A percentile compares a stretch with the other conserved stretches of the same genome.
Evolutionary conservation across 2,329 filamentous ascomycete genomes (phyloP).

Genomic region (Rhynchosporium secalis): DNA sequence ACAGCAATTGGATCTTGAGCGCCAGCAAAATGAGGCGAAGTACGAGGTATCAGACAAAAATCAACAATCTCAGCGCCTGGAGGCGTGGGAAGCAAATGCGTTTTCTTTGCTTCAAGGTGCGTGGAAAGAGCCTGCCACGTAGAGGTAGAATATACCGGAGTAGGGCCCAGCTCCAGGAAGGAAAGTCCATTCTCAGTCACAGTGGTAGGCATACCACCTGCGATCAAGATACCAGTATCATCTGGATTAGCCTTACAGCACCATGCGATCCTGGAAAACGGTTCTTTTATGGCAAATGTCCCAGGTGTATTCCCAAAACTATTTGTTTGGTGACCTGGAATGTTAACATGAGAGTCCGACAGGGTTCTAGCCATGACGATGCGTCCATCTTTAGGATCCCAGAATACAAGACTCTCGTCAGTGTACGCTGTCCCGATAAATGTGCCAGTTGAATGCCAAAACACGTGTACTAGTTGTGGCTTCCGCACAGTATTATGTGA

Average conservation of each 20-base stretch:
- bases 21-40: conserved; percentile 81
- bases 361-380: conserved; percentile 82
- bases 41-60: conserved; percentile 79
- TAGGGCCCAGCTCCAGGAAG: conserved; percentile 85
- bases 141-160: conserved; percentile 88
- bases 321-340: conserved; percentile 51
- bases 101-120: conserved; percentile 77
- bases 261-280: conserved; percentile 80
- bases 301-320: conserved; percentile 47
- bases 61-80: conserved; percentile 74
- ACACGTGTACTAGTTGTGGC: conserved; percentile 76
- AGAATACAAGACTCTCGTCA: conserved; percentile 88
- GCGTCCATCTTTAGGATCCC: conserved; percentile 88
- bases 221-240: conserved; percentile 84
- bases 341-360: conserved; percentile 70
- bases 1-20: conserved; percentile 89
- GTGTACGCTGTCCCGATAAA: conserved; percentile 39
- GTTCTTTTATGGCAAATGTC: conserved; percentile 64
- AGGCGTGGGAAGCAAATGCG: conserved; percentile 72
- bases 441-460: conserved; percentile 85
- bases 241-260: conserved; percentile 93
- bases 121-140: conserved; percentile 80
- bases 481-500: conserved; percentile 62
- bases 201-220: conserved; percentile 72
- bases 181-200: conserved; percentile 74